Conservation (phyloP, 1,139 yeast genomes). For the Hemisphaericaspora xylofermentans region DNA sequence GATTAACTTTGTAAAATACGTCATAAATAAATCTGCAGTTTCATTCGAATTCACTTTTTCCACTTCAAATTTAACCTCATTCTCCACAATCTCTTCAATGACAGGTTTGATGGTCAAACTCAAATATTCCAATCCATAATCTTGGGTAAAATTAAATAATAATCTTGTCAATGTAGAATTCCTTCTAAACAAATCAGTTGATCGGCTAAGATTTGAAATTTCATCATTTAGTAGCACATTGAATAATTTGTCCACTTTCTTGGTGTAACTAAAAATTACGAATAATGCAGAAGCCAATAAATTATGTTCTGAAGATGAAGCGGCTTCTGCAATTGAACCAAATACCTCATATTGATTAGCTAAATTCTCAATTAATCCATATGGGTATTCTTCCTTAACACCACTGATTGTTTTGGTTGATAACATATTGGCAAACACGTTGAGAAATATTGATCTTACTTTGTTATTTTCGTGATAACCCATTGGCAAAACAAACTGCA, state of each 20-base stretch:
- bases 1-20: constrained; percentile 58
- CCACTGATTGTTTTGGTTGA: constrained; percentile 35
- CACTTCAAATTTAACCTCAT: constrained; percentile 61
- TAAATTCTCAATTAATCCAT: constrained; percentile 22
- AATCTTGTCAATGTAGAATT: constrained; percentile 82
- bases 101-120: constrained; percentile 55
- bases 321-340: constrained; percentile 67
- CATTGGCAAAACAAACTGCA: constrained; percentile 72
- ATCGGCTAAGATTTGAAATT: constrained; percentile 55
- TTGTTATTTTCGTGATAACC: constrained; percentile 71
- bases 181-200: constrained; percentile 73
- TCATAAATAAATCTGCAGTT: constrained; percentile 49
- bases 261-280: constrained; percentile 56
- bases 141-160: constrained; percentile 67
- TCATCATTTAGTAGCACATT: constrained; percentile 61
- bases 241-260: constrained; percentile 55
- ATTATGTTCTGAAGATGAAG: constrained; percentile 50
- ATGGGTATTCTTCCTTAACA: constrained; percentile 27
- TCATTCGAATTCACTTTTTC: constrained; percentile 51
- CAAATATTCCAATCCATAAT: constrained; percentile 62
- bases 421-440: constrained; percentile 70
- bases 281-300: constrained; percentile 67
- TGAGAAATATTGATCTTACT: constrained; percentile 69
- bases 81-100: constrained; percentile 47
- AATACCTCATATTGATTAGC: constrained; percentile 28